Percentiles rank a stretch among this genome's conserved stretches.
Conservation (phyloP, 2,329 filamentous ascomycete species). For the Trichophyton benhamiae region DNA sequence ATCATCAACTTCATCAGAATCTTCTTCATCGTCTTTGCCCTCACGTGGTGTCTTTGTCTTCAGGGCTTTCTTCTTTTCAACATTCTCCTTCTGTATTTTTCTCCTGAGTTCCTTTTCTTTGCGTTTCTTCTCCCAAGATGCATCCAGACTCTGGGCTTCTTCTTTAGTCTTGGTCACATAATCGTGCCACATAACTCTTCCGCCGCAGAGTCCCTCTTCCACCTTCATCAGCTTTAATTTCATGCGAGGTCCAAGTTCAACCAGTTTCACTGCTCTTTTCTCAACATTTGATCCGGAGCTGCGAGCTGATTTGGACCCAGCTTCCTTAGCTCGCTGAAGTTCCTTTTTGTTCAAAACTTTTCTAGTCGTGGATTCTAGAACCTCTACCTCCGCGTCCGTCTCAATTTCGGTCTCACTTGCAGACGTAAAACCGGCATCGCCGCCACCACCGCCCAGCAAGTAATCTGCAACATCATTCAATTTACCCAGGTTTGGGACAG, state of each 20-base stretch:
- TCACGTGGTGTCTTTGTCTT: conserved; percentile 38
- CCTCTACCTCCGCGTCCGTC: conserved; percentile 89
- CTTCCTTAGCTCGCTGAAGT: conserved; percentile 34
- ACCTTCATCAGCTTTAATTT: conserved; percentile 84
- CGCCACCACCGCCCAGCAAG: conserved; percentile 50
- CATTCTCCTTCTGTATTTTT: conserved; percentile 75
- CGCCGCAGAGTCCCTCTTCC: conserved; percentile 80
- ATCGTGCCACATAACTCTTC: conserved; percentile 96
- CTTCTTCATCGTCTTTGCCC: conserved; percentile 35
- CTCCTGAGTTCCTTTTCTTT: conserved; percentile 72
- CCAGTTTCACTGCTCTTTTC: conserved; percentile 76
- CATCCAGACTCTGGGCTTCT: conserved; percentile 67
- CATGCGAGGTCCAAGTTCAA: conserved; percentile 86
- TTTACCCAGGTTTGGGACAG: conserved; percentile 76
- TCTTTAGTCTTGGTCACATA: conserved; percentile 72
- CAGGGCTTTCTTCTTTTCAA: conserved; percentile 69
- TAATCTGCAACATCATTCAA: conserved; percentile 91
- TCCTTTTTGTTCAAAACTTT: conserved; percentile 43
- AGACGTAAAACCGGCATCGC: conserved; percentile 66
- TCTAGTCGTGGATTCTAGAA: conserved; percentile 47
- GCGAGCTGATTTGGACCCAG: conserved; percentile 36
- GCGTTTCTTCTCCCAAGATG: conserved; percentile 64
- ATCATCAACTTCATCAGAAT: conserved; percentile 41
- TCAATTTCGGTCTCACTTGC: conserved; percentile 88
- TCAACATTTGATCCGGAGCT: conserved; percentile 48